A percentile compares a stretch with the other conserved stretches of the same genome.
These are phyloP conservation scores for Sporothrix variecibatus DNA, from an alignment of 2,329 filamentous ascomycete species.

Conservation along the genomic window DNA sequence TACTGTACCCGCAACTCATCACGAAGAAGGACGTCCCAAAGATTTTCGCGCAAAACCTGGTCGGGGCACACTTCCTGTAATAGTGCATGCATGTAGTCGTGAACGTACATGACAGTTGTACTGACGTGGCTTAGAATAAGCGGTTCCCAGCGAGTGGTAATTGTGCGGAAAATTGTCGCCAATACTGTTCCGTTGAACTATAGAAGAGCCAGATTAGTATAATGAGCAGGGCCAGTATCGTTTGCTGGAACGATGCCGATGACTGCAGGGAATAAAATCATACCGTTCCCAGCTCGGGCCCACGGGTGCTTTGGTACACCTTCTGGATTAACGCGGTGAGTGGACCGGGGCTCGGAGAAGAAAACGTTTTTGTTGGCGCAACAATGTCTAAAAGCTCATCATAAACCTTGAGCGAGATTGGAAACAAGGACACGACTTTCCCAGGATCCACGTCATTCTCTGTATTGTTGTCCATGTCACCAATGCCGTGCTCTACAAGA, in stretches of 20 bases:
- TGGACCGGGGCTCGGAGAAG: background rate
- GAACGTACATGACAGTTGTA: conserved; percentile 50
- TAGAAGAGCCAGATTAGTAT: background rate
- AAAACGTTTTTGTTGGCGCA: conserved; percentile 32
- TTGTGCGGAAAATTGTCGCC: conserved; percentile 51
- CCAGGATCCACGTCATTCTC: background rate
- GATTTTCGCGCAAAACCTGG: conserved; percentile 41
- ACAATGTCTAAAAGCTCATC: conserved; percentile 38
- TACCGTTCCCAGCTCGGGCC: conserved; percentile 57
- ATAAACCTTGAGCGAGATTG: background rate
- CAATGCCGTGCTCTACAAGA: background rate
- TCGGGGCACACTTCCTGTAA: conserved; percentile 50
- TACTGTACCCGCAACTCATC: conserved; percentile 52
- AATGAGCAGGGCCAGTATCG: no score
- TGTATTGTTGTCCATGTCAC: background rate
- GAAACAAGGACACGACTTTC: background rate
- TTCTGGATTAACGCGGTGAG: conserved; percentile 42
- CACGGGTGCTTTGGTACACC: conserved; percentile 49
- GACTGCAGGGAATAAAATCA: no score
- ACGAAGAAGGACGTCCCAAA: conserved; percentile 48
- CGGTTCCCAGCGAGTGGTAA: conserved; percentile 55
- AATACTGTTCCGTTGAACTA: conserved; percentile 47
- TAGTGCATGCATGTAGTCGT: conserved; percentile 52
- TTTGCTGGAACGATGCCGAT: no score
- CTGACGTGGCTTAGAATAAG: conserved; percentile 53